Evolutionary conservation across 768 basidiomycete species (phyloP), one percentile per base, ranked within the genome.

Genomic region (Trametes elegans): DNA sequence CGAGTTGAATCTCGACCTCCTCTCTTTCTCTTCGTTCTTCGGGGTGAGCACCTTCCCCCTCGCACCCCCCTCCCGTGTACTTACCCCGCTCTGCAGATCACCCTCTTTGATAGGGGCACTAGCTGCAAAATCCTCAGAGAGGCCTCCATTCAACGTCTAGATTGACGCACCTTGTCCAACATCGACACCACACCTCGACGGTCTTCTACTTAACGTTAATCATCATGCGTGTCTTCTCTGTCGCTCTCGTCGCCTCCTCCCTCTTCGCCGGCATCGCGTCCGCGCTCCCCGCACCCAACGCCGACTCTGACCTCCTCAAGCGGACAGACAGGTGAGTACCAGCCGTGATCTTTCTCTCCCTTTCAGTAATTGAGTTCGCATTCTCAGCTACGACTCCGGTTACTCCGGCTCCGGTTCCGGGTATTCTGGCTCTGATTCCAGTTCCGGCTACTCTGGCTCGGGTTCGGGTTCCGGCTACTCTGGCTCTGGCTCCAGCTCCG

Each of bases 41-140:
- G 64, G 61, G 62, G 64, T 66, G 13, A 0, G 60, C 38, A 13
- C n/a, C 31, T 31, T 21, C 38, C 39, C 7, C 27, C 49, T 9
- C 8, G 23, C 45, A 23, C 21, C 18, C 23, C n/a, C 36, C 21
- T 14, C 8, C 23, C 31, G 4, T 55, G 1, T 50, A 39, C 50
- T 39, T 5, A 34, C 13, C 19, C 51, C 16, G 39, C 13, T 27
- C 5, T 38, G 21, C 67, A 83, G 82, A 82, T 81, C 78, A 78
- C 74, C 75, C 80, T 84, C 84, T 87, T 87, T 80, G 85, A 84
- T 71, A 87, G 85, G 84, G 80, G 73, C 67, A 66, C 67, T 69
- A 68, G 73, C 71, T 74, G 69, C 71, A 73, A 73, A 75, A 79
- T 84, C 82, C 79, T 39, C 82, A 72, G 82, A 79, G 81, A 83